Evolutionary conservation across 2,329 filamentous ascomycete genomes (phyloP), one percentile per base, ranked within the genome.

Genomic region (Sporothrix dimorphospora): DNA sequence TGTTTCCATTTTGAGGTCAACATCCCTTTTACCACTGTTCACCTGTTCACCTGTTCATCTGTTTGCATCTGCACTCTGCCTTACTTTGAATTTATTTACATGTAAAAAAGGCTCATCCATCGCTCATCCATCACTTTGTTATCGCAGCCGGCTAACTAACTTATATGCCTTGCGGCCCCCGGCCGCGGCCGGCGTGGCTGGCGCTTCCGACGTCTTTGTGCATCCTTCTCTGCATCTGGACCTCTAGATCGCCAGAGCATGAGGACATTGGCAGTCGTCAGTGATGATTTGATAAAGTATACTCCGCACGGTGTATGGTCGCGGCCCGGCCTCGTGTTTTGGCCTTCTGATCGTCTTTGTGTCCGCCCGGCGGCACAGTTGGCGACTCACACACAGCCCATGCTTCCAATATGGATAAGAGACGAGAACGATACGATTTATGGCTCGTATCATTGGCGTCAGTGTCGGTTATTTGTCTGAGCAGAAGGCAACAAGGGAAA

Each of bases 171-270:
- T 16, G 61, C 24, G 61, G 61, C 61, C 61, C 61, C 30, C 24
- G 42, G 21, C 47, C 61, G 40, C 34, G 61, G 12, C 61, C 61
- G 24, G 61, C 61, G 61, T 65, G 61, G 61, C 61, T 65, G 61
- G 57, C 57, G 57, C 34, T 61, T 42, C 57, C 57, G 9, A 63
- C 14, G 9, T 16, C 57, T 63, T n/a, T 63, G n/a, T n/a, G n/a
- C 57, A 42, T 42, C 38, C 38, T 63, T 63, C 34, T 40, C 51
- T 30, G 14, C 51, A 30, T 55, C 51, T 55, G 51, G 24, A 30
- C 24, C 21, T 30, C 51, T 55, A 12, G 24, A 55, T 30, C 51
- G 51, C 51, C 21, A 30, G 16, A 16, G 12, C 51, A 27, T 16
- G 21, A 30, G 21, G 11, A 30, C n/a, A 24, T 42, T 5, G 57